These are phyloP conservation scores for Bondarzewia mesenterica DNA, from an alignment of 1,284 basidiomycete species.

Conservation along the genomic window DNA sequence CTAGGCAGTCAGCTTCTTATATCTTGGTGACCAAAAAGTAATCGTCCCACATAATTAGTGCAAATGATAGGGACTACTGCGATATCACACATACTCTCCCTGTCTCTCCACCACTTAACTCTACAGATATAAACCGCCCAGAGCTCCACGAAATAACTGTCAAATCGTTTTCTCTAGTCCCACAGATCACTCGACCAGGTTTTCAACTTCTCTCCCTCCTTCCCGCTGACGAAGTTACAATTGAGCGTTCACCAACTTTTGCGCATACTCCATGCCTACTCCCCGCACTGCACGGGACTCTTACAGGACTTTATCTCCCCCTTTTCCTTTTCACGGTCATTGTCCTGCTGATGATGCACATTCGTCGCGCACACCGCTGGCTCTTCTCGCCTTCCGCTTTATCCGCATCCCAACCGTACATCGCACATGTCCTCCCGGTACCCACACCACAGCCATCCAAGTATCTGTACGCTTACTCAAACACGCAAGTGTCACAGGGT, in stretches of 20 bases:
- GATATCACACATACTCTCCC: conserved; percentile 52
- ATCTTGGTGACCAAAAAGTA: no score
- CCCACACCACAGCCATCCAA: conserved; percentile 14
- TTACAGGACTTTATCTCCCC: conserved; percentile 49
- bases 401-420: not conserved
- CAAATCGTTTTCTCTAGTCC: conserved; percentile 78
- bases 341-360: conserved; percentile 20
- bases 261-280: conserved; percentile 57
- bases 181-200: conserved; percentile 70
- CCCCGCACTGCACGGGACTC: conserved; percentile 61
- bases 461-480: conserved; percentile 10
- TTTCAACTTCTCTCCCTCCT: conserved; percentile 79
- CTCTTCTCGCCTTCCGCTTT: conserved; percentile 1
- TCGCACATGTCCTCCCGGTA: not conserved
- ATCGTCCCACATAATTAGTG: conserved; percentile 37
- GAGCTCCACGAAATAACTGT: conserved; percentile 44
- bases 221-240: conserved; percentile 27
- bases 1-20: no score
- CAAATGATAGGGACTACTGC: conserved; percentile 87
- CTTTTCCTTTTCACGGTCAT: conserved; percentile 34
- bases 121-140: conserved; percentile 29
- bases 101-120: conserved; percentile 1
- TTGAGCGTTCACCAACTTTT: conserved; percentile 18
- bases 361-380: conserved; percentile 1
- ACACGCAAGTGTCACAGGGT: conserved; percentile 2